Conservation (phyloP, 768 basidiomycete species). For the Mycena chlorophos region DNA sequence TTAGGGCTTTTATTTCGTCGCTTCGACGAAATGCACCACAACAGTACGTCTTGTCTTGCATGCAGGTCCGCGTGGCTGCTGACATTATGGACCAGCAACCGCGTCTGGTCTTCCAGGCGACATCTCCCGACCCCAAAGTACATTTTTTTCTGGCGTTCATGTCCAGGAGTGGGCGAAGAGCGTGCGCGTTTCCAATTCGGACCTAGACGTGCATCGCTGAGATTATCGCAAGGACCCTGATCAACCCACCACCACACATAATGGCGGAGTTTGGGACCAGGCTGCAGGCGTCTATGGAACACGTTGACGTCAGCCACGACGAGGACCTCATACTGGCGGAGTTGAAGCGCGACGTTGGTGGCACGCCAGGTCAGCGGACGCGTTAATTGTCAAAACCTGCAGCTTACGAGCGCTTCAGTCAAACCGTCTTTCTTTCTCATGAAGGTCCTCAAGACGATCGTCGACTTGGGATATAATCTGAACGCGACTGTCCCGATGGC, state of each 20-base stretch:
- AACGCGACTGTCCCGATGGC: constrained; percentile 68
- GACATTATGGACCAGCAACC: constrained; percentile 44
- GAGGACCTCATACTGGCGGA: constrained; percentile 57
- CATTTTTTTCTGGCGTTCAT: constrained; percentile 68
- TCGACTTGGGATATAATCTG: constrained; percentile 57
- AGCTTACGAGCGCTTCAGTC: constrained; percentile 30
- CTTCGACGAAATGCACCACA: constrained; percentile 58
- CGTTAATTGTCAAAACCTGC: constrained; percentile 18
- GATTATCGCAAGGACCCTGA: constrained; percentile 30
- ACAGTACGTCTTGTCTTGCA: constrained; percentile 42
- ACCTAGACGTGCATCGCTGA: neutral
- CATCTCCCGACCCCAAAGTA: constrained; percentile 45
- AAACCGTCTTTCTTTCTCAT: constrained; percentile 59
- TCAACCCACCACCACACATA: constrained; percentile 46
- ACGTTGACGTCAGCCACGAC: constrained; percentile 37
- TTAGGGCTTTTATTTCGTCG: constrained; percentile 72
- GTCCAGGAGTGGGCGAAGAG: constrained; percentile 57
- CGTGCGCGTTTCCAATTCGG: constrained; percentile 41
- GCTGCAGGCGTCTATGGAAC: constrained; percentile 40
- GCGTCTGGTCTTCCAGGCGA: constrained; percentile 66
- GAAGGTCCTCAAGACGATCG: constrained; percentile 62
- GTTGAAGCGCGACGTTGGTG: constrained; percentile 37
- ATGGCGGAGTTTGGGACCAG: constrained; percentile 41
- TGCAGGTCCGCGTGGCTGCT: constrained; percentile 10
- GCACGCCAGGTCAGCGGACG: constrained; percentile 35